These are phyloP conservation scores for Saccharomyces hybrid DNA, from an alignment of 1,139 yeast genomes.

Conservation along the genomic window DNA sequence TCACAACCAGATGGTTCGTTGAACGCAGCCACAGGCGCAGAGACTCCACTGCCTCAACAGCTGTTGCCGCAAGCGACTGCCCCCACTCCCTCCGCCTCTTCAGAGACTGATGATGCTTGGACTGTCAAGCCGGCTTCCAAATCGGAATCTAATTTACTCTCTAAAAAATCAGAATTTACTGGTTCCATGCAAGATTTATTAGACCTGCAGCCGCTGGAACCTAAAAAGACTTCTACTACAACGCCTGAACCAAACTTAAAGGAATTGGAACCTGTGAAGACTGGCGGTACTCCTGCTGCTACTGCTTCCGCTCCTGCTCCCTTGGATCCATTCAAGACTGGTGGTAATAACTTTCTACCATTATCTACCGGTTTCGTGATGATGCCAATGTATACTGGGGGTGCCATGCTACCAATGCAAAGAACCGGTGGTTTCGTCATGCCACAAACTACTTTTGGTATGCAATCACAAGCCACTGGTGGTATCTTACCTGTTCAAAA, in stretches of 20 bases:
- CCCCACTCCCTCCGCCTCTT: conserved; percentile 17
- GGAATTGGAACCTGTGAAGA: conserved; percentile 45
- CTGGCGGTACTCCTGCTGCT: conserved; percentile 35
- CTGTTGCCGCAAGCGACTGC: conserved; percentile 18
- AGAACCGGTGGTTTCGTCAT: conserved; percentile 46
- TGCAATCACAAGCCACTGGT: conserved; percentile 35
- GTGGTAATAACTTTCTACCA: conserved; percentile 40
- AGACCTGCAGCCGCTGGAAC: conserved; percentile 62
- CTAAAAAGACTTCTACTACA: conserved; percentile 36
- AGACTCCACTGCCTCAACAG: conserved; percentile 22
- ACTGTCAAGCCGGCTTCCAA: conserved; percentile 76
- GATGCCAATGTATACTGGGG: conserved; percentile 38
- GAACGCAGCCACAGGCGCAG: conserved; percentile 28
- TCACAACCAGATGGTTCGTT: conserved; percentile 69
- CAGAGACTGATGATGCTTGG: conserved; percentile 83
- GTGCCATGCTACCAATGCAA: conserved; percentile 40
- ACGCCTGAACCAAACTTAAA: conserved; percentile 31
- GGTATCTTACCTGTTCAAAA: conserved; percentile 48
- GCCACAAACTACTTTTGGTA: conserved; percentile 48
- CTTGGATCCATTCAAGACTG: conserved; percentile 44
- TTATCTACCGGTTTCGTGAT: conserved; percentile 36
- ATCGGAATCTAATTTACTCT: conserved; percentile 26
- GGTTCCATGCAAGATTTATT: conserved; percentile 84
- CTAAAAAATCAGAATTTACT: conserved; percentile 47
- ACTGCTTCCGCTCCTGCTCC: conserved; percentile 29